Conservation (phyloP, 257 asterid species). For the Primulina eburnea region DNA sequence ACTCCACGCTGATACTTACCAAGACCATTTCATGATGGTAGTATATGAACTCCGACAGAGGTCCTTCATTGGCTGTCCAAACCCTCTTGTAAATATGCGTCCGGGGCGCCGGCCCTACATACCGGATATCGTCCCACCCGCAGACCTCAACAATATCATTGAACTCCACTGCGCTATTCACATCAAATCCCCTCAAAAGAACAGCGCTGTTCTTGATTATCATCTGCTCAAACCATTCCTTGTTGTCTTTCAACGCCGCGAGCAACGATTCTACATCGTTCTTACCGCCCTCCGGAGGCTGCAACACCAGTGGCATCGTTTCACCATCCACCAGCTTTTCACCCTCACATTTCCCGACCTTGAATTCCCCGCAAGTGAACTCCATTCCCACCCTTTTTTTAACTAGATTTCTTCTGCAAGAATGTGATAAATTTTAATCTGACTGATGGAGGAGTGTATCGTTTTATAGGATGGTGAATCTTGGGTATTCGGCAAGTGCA, state of each 20-base stretch:
- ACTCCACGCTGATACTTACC: constrained; percentile 32
- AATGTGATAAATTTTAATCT: not conserved
- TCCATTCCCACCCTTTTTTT: too few relatives aligned
- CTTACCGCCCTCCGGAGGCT: constrained; percentile 33
- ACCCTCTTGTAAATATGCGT: constrained; percentile 71
- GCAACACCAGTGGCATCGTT: constrained; percentile 65
- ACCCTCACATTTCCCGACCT: constrained; percentile 84
- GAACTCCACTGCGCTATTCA: constrained; percentile 55
- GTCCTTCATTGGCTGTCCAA: constrained; percentile 90
- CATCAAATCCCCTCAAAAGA: constrained; percentile 64
- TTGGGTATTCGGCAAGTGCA: not conserved
- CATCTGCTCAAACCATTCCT: constrained; percentile 77
- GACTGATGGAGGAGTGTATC: not conserved
- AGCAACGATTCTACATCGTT: constrained; percentile 35
- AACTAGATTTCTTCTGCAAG: too few relatives aligned
- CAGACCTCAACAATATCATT: constrained; percentile 62
- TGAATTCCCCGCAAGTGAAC: constrained; percentile 25
- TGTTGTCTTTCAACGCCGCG: constrained; percentile 39
- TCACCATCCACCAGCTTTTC: constrained; percentile 71
- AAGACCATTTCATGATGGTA: constrained; percentile 88
- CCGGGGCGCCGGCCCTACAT: constrained; percentile 85
- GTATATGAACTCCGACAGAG: constrained; percentile 72
- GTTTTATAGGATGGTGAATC: constrained; percentile 21
- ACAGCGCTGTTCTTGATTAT: constrained; percentile 72
- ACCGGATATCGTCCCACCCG: constrained; percentile 80